Evolutionary conservation across 306 rosid species (phyloP), one percentile per base, ranked within the genome.

Genomic region (Hylodesmum podocarpum): DNA sequence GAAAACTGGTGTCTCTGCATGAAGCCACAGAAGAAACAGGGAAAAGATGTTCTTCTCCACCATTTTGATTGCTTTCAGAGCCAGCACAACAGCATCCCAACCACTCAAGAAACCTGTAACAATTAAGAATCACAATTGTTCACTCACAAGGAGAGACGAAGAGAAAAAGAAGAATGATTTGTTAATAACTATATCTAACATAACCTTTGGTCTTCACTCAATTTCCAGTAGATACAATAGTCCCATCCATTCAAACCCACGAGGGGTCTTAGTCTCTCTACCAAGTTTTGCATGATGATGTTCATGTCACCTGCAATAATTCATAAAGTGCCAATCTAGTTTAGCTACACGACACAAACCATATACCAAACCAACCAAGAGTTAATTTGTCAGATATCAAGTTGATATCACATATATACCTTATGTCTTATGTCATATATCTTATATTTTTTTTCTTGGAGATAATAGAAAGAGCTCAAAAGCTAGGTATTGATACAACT

Each of bases 1-100:
- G 87, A 59, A 84, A 72, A 71, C 79, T 51, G 28, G 83, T 76
- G 71, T 95, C 99, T 83, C 97, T 89, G 84, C 99, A 95, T 54
- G 86, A 80, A 87, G 76, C 47, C 27, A 47, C 81, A 34, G 88
- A 80, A 82, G 93, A 85, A 65, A 82, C 87, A 76, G 89, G 87
- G 66, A 92, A 87, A 40, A 81, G 39, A 65, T 83, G 88, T 66
- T 91, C 88, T 84, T 87, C 96, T 39, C 85, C 96, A 28, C 37
- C 83, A 83, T 79, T 88, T 70, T 84, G 86, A 15, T 68, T 79
- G 54, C 67, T 61, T 34, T 87, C 92, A 78, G 82, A 79, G 76
- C 98, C 99, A 84, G 82, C 89, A 86, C 98, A 95, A 51, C 94
- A 91, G 46, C 99, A 95, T 37, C 87, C 90, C 81, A 89, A 66